Base-by-base conservation (phyloP, 305 asterid species). In the Solanum hybrid region DNA sequence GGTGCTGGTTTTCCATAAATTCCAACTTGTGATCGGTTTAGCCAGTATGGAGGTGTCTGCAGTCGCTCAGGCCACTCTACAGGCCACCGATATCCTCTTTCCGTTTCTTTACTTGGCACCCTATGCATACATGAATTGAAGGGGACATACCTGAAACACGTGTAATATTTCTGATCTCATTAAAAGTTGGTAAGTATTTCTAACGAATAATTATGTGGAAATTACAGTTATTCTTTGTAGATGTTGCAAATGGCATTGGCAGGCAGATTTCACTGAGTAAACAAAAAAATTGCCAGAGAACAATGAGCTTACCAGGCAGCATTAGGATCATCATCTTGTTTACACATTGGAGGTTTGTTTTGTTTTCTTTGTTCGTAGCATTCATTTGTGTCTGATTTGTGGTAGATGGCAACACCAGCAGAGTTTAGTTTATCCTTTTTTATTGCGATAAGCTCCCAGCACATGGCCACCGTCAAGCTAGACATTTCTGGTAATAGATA, bases 61-160 rank as follows among this genome's bases (percentile, higher is more conserved):
- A 93, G 88, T 56, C 99, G 92, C 89, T 91, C 92, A n/a, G 98
- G 98, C 99, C 99, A 96, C 92, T 95, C 96, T 86, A 93, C 96
- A 14, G 98, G 99, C 98, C 98, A 95, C 89, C 92, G 93, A 29
- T 96, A 91, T 29, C 99, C 99, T 92, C 98, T 94, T 79, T 95
- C 95, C 6, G 88, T 91, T 89, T 93, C 95, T 85, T 90, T 94
- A 13, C 89, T 85, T 8, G 97, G 98, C 37, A 92, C 92, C 86
- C 72, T 92, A 90, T 97, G 99, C 95, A 97, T 94, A 89, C 99
- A 96, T 81, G 99, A 89, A 88, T 96, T 98, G 91, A 97, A 88
- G 35, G 98, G 99, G 82, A 97, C 92, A 88, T 95, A 94, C 99
- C 98, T 97, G 95, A 81, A 93, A 93, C 32, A 12, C 19, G 31